phyloP scores from a whole-genome alignment of 192 early-diverging fungal species.

The Funneliformis mosseae region DNA sequence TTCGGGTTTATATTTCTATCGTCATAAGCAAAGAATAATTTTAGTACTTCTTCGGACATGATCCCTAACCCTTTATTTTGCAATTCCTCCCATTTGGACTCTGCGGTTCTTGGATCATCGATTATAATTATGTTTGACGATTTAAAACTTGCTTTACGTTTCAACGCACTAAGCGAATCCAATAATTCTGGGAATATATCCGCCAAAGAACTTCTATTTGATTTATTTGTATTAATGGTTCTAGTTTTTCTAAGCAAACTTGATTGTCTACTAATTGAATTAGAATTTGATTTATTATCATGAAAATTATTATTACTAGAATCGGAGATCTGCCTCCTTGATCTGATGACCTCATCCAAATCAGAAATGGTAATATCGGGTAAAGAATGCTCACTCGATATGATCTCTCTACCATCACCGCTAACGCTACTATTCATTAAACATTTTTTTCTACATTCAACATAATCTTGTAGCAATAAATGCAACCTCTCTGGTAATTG shows the following conservation, averaged over 20 bases:
- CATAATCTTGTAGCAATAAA: constrained; percentile 22
- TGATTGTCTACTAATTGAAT: not conserved
- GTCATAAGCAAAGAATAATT: constrained; percentile 28
- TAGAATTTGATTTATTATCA: not conserved
- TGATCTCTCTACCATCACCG: too few species aligned
- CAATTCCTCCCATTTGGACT: constrained; percentile 26
- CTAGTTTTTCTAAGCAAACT: not conserved
- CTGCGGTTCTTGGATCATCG: constrained; percentile 2
- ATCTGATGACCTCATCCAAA: not conserved
- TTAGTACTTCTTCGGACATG: constrained; percentile 19
- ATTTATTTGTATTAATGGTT: not conserved
- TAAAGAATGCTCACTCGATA: not conserved
- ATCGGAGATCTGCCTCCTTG: not conserved
- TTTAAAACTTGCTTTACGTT: not conserved
- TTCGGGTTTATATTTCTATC: not conserved
- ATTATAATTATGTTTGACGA: not conserved
- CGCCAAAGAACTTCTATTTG: not conserved
- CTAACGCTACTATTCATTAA: not conserved
- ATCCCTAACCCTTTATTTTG: not conserved
- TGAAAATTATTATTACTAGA: not conserved
- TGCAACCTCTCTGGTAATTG: constrained; percentile 6
- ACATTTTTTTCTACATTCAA: constrained; percentile 9
- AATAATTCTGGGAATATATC: constrained; percentile 16
- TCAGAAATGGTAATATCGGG: not conserved
- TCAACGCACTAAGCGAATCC: not conserved